Base-by-base conservation (phyloP, 176 grass and related monocot species). In the Oryza longistaminata region DNA sequence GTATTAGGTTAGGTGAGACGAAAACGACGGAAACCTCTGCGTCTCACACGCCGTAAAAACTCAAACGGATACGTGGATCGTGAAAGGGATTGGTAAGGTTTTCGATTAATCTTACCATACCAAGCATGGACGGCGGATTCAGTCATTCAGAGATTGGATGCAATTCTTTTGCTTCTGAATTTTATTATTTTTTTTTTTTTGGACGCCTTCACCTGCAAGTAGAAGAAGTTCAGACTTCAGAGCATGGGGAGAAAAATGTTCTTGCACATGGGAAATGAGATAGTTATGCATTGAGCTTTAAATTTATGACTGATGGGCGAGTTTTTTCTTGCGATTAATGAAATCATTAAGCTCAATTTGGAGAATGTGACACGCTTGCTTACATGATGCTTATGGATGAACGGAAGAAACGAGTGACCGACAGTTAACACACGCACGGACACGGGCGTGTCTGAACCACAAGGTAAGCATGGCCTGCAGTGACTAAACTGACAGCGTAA, bases 21-120 rank as follows among this genome's bases (percentile, higher is more conserved):
- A 87, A 43, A 75, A 68, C 10, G 77, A 87, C n/a, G 65, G 77
- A 35, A 42, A 66, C 77, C 14, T 87, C 58, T 73, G 15, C 19
- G 7, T 62, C 58, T 13, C n/a, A 2, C 62, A 26, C 84, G 27
- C 22, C 19, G 49, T 6, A 21, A 71, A 71, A 19, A 50, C 64
- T 37, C 55, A 45, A 11, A 21, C 6, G 9, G 5, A 25, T 71
- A 65, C 58, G 27, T 34, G 25, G 68, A 64, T 48, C 76, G 19
- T 66, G 27, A 65, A 52, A 86, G 61, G 11, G 8, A 84, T 13
- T 55, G 64, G 0, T 27, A 66, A 66, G 6, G 58, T 49, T 50
- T 86, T 43, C 3, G 66, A 27, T 48, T 45, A 46, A 37, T 37
- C 35, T 37, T 37, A 37, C 17, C 3, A 26, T 4, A 61, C 13